phyloP scores from a whole-genome alignment of 257 asterid species.

The Scutellaria baicalensis region DNA sequence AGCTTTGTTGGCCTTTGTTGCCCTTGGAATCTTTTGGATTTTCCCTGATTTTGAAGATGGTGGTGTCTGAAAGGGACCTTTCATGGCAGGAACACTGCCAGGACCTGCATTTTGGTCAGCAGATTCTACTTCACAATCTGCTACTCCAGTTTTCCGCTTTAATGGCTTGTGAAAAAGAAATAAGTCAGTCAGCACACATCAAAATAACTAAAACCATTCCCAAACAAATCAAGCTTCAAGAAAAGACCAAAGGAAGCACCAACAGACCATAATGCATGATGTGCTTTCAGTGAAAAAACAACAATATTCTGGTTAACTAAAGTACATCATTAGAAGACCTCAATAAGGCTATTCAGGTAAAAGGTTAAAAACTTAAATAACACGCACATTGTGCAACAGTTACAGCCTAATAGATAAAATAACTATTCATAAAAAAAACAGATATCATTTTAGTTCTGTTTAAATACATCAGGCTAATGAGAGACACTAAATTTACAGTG shows the following conservation, averaged over 20 bases:
- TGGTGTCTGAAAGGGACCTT: constrained; percentile 51
- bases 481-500: background rate
- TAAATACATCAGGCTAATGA: background rate
- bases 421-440: background rate
- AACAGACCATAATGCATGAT: background rate
- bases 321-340: background rate
- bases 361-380: background rate
- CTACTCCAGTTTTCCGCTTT: constrained; percentile 55
- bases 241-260: constrained; percentile 4
- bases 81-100: constrained; percentile 21
- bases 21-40: constrained; percentile 61
- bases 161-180: constrained; percentile 38
- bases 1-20: constrained; percentile 61
- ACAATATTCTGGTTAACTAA: background rate
- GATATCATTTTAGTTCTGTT: background rate
- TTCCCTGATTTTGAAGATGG: constrained; percentile 71
- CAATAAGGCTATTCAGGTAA: background rate
- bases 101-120: constrained; percentile 39
- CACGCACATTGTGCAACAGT: background rate
- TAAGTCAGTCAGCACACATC: background rate
- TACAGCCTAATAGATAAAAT: background rate
- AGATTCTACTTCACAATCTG: constrained; percentile 41
- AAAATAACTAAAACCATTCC: background rate
- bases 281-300: background rate
- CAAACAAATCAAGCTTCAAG: background rate